These are phyloP conservation scores for Ophiostoma angusticollis DNA, from an alignment of 2,329 filamentous ascomycete genomes.

Conservation along the genomic window DNA sequence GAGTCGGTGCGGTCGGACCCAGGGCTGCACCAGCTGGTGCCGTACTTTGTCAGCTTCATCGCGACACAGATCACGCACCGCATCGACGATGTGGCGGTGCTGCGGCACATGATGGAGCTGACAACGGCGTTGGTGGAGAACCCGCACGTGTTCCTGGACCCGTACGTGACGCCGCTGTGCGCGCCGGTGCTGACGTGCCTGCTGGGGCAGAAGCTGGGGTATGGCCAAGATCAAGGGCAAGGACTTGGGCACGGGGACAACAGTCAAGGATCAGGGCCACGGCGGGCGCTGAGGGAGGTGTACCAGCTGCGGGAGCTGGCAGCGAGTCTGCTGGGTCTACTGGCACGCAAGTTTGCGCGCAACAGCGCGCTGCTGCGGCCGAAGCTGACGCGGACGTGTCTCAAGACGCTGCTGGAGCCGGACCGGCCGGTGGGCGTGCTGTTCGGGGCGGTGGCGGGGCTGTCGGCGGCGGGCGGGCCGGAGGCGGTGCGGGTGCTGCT, in stretches of 20 bases:
- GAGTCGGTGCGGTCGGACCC: constrained; percentile 80
- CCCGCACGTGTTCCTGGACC: constrained; percentile 58
- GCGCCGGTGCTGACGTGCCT: constrained; percentile 87
- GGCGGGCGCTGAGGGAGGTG: constrained; percentile 44
- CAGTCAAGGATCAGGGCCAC: too few relatives aligned
- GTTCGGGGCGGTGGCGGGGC: constrained; percentile 75
- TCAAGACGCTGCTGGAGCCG: constrained; percentile 84
- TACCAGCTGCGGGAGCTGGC: constrained; percentile 77
- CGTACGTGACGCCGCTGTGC: constrained; percentile 53
- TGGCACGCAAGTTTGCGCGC: constrained; percentile 68
- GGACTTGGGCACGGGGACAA: too few relatives aligned
- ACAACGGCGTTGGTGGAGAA: constrained; percentile 77
- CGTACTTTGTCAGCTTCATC: constrained; percentile 94
- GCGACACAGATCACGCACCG: constrained; percentile 92
- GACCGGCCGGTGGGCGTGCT: constrained; percentile 71
- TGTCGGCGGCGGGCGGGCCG: constrained; percentile 61
- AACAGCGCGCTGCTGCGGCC: constrained; percentile 74
- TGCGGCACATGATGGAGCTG: constrained; percentile 87
- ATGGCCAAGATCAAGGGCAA: too few relatives aligned
- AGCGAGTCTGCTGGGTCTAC: constrained; percentile 65
- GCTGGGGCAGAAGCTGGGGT: constrained; percentile 68
- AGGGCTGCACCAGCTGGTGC: constrained; percentile 85
- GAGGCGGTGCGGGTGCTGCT: constrained; percentile 45
- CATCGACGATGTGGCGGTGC: constrained; percentile 76
- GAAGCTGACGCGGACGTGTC: constrained; percentile 80